Evolutionary conservation across 345 rosid species (phyloP).

Genomic region (Euphorbia peplus): DNA sequence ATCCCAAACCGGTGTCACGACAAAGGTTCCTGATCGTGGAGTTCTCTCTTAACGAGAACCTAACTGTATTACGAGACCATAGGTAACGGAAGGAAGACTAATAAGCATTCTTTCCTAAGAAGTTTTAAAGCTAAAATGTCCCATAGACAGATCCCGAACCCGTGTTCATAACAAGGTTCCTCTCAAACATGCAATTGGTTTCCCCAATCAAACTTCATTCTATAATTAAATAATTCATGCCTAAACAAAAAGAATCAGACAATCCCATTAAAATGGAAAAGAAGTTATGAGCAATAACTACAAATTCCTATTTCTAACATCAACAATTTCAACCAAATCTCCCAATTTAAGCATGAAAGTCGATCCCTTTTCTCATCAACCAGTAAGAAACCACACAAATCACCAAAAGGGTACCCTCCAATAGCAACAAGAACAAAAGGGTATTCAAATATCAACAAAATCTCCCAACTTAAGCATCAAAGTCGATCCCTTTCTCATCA

Average conservation of each 20-base stretch:
- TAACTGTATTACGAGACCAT: too few relatives aligned
- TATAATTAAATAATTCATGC: neutral
- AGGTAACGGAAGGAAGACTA: too few relatives aligned
- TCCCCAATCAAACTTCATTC: neutral
- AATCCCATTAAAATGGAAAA: neutral
- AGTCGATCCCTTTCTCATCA: constrained; percentile 1
- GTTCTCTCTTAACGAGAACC: too few relatives aligned
- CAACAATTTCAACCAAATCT: constrained; percentile 4
- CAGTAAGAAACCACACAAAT: neutral
- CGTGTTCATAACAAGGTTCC: too few relatives aligned
- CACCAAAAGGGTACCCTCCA: neutral
- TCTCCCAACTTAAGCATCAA: neutral
- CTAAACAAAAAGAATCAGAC: neutral
- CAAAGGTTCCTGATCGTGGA: too few relatives aligned
- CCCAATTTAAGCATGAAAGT: constrained; percentile 4
- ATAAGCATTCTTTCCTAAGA: too few relatives aligned
- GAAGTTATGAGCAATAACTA: constrained; percentile 1
- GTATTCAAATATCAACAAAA: too few relatives aligned
- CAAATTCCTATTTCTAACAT: neutral
- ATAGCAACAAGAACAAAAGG: constrained; percentile 6
- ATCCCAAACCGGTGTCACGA: too few relatives aligned
- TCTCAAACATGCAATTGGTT: neutral
- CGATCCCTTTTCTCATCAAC: neutral
- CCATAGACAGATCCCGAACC: too few relatives aligned
- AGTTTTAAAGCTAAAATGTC: too few relatives aligned